Evolutionary conservation across 1,284 basidiomycete genomes (phyloP).

Genomic region (Pascua guehoae): DNA sequence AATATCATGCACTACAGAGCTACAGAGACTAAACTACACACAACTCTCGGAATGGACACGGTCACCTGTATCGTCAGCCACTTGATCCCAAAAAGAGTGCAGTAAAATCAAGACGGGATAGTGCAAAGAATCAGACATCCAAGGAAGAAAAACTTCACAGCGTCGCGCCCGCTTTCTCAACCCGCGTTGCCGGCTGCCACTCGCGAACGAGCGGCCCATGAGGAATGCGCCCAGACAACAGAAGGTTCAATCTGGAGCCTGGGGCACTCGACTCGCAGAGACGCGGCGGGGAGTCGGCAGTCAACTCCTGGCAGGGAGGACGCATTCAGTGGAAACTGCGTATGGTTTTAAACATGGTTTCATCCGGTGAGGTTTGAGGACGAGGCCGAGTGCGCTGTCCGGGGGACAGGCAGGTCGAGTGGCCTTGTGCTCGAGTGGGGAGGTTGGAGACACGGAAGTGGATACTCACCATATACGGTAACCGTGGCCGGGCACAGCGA

Average conservation of each 20-base stretch:
- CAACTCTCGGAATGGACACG: not conserved
- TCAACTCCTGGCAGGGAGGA: constrained; percentile 49
- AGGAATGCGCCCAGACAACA: constrained; percentile 37
- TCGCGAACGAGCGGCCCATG: constrained; percentile 21
- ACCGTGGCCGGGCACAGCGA: no score
- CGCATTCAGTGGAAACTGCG: constrained; percentile 53
- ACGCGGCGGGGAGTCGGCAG: constrained; percentile 27
- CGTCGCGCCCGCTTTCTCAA: constrained; percentile 36
- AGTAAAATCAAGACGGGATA: not conserved
- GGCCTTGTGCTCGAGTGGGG: not conserved
- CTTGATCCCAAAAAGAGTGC: not conserved
- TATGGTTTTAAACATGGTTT: constrained; percentile 49
- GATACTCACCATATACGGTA: constrained; percentile 5
- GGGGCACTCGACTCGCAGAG: constrained; percentile 22
- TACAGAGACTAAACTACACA: not conserved
- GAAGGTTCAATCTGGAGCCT: constrained; percentile 43
- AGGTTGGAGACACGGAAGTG: not conserved
- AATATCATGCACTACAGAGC: not conserved
- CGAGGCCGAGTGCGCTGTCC: not conserved
- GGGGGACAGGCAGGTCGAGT: not conserved
- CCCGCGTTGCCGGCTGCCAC: constrained; percentile 23
- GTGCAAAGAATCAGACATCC: constrained; percentile 47
- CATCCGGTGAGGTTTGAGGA: constrained; percentile 35
- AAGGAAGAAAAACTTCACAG: constrained; percentile 51
- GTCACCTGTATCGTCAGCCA: constrained; percentile 3